Evolutionary conservation across 2,329 filamentous ascomycete species (phyloP).

Genomic region (Trichoderma sp.): DNA sequence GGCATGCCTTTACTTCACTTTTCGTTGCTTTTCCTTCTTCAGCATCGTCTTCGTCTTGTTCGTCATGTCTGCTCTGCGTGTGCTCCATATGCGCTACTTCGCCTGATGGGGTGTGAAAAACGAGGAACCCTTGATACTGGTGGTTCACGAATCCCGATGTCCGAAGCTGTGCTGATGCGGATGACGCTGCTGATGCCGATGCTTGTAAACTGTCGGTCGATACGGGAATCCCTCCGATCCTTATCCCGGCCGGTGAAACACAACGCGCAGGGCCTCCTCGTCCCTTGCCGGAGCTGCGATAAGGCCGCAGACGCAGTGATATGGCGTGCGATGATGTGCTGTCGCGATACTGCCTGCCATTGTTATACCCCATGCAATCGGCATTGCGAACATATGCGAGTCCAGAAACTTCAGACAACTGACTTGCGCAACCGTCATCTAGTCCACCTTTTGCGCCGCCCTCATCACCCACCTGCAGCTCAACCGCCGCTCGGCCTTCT

Average conservation of each 20-base stretch:
- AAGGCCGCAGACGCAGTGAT: too few relatives aligned
- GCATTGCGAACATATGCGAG: too few relatives aligned
- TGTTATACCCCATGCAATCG: neutral
- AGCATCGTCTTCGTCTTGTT: neutral
- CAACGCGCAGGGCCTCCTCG: neutral
- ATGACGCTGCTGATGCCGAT: slow-evolving; percentile 9
- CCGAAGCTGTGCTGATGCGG: neutral
- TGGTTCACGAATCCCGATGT: neutral
- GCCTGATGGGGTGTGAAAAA: neutral
- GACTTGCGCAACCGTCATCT: neutral
- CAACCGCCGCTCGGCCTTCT: slow-evolving; percentile 91
- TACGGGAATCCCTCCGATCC: slow-evolving; percentile 7
- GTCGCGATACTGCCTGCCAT: neutral
- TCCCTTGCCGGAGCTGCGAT: too few relatives aligned
- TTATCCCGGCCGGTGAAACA: neutral
- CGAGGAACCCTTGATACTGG: neutral
- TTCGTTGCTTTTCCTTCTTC: neutral
- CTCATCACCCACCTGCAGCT: slow-evolving; percentile 91
- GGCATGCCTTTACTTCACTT: slow-evolving; percentile 30
- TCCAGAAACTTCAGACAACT: neutral
- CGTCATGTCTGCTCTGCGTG: neutral
- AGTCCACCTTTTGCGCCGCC: slow-evolving; percentile 92
- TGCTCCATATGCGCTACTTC: slow-evolving; percentile 17
- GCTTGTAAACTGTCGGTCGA: neutral
- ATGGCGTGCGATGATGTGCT: neutral